Base-by-base conservation (phyloP, 306 rosid genomes). In the Hippophae rhamnoides region DNA sequence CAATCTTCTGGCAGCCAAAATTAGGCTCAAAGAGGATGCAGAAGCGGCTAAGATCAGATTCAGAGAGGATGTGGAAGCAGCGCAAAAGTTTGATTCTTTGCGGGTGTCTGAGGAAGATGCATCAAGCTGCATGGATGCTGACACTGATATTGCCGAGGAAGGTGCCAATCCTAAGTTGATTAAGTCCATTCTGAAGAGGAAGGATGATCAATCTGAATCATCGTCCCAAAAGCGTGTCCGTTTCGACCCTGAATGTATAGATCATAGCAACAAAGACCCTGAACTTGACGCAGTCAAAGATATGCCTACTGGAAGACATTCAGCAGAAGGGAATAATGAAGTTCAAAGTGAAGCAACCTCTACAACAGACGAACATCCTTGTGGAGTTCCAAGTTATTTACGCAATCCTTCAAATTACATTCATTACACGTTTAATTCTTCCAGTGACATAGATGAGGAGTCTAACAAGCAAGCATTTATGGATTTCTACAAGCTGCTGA, bases 171-270 rank as follows among this genome's bases (percentile, higher is more conserved):
- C 78, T 10, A 92, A 78, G 71, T 82, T 96, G 23, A 92, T 92
- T 65, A 92, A 78, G 71, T 82, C 99, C n/a, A 92, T 92, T 65
- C 78, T 92, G 76, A 92, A 88, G 86, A 80, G 90, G 72, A 88
- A 77, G 74, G 88, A 86, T 10, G 58, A 44, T 41, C 62, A 69
- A 41, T 47, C 66, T 2, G 95, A 81, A 63, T 58, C 69, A 2
- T 83, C 69, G 65, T 47, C 84, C 0, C 76, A 47, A 27, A 92
- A 92, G 72, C 96, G 96, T 8, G 95, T 87, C 14, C 86, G 98
- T 12, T 92, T 92, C 51, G 86, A 85, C 54, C 73, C 96, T 10
- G 81, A 74, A 44, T 81, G 79, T 66, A 80, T 69, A 47, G 83
- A 54, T 46, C 65, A 62, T 47, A 59, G 65, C 12, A 54, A 45